Conservation (phyloP, 805 yeast species). For the Wickerhamomyces bovis region DNA sequence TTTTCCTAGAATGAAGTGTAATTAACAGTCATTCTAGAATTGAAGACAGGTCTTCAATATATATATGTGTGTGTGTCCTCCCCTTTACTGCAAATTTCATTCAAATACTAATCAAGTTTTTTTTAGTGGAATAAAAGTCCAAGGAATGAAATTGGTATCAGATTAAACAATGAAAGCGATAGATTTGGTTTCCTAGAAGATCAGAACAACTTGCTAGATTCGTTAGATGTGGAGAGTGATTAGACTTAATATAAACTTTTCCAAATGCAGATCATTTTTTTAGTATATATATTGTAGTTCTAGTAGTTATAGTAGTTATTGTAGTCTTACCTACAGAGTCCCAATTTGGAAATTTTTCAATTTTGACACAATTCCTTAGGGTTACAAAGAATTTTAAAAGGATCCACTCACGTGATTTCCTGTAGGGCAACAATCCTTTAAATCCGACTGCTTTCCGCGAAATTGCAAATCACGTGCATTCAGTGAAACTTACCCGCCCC, state of each 20-base stretch:
- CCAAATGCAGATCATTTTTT: not conserved
- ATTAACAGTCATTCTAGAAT: slow-evolving; percentile 9
- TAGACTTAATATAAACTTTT: not conserved
- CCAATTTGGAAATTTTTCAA: too few relatives aligned
- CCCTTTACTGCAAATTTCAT: not conserved
- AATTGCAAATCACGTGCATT: not conserved
- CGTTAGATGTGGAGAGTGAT: slow-evolving; percentile 28
- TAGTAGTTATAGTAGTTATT: too few relatives aligned
- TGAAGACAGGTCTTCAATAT: not conserved
- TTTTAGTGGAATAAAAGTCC: slow-evolving; percentile 12
- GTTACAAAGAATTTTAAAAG: too few relatives aligned
- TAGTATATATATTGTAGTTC: too few relatives aligned
- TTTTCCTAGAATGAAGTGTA: slow-evolving; percentile 2
- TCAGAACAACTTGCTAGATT: slow-evolving; percentile 35
- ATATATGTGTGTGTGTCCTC: too few relatives aligned
- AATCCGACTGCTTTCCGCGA: too few relatives aligned
- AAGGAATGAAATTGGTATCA: slow-evolving; percentile 10
- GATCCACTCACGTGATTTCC: not conserved
- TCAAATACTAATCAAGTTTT: not conserved
- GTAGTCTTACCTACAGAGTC: too few relatives aligned
- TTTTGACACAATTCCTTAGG: too few relatives aligned
- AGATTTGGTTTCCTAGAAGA: slow-evolving; percentile 34
- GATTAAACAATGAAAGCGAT: slow-evolving; percentile 22
- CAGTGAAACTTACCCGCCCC: not conserved
- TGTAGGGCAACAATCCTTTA: not conserved